These are phyloP conservation scores for Penicillium pulvis DNA, from an alignment of 495 filamentous ascomycete species.

Conservation along the genomic window DNA sequence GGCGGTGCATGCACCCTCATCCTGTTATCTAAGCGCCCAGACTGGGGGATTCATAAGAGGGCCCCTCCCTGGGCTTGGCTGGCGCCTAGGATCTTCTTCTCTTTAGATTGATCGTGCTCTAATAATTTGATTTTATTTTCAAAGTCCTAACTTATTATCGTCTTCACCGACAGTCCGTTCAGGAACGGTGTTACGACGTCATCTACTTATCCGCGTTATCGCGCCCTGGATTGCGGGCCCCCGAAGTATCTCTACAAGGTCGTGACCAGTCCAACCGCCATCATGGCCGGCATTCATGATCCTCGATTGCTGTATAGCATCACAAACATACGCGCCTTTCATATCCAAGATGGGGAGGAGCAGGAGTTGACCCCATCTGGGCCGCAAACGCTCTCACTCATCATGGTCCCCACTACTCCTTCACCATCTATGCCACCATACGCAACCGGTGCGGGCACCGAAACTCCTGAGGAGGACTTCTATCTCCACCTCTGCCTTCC, in stretches of 20 bases:
- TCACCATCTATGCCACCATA: conserved; percentile 64
- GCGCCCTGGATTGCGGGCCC: neutral
- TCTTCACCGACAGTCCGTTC: neutral
- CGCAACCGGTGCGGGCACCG: conserved; percentile 34
- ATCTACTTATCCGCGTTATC: neutral
- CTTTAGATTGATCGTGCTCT: neutral
- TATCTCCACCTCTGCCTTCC: conserved; percentile 92
- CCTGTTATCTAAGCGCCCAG: conserved; percentile 35
- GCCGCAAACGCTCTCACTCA: conserved; percentile 81
- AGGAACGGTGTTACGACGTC: neutral
- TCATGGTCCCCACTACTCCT: conserved; percentile 90
- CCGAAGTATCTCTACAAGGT: neutral
- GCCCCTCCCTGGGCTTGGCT: conserved; percentile 19
- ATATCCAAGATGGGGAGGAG: conserved; percentile 86
- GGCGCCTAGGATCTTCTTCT: neutral
- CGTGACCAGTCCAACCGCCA: neutral
- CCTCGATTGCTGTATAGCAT: conserved; percentile 83
- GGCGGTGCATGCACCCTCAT: conserved; percentile 19
- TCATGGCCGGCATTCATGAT: conserved; percentile 49
- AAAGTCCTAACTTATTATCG: neutral
- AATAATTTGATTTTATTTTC: neutral
- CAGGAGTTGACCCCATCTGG: conserved; percentile 78
- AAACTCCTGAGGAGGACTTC: conserved; percentile 79
- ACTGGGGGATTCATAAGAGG: conserved; percentile 18
- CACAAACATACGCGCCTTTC: conserved; percentile 80